Evolutionary conservation across 345 rosid genomes (phyloP), one percentile per base, ranked within the genome.

Genomic region (Pseudoturritis turrita): DNA sequence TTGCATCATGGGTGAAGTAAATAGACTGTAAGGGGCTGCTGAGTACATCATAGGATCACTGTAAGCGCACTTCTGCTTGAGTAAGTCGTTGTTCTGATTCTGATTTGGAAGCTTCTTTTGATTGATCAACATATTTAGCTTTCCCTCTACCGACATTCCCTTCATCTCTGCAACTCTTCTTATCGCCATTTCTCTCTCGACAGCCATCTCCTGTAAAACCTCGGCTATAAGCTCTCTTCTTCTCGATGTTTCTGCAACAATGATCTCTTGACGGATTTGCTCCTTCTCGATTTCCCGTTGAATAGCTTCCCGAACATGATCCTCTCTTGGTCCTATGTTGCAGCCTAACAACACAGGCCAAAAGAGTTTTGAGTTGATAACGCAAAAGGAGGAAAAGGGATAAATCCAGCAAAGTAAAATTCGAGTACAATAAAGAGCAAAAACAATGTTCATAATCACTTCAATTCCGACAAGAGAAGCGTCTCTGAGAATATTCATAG

Each of bases 151-250:
- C 4, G 83, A 55, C 36, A 68, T 18, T 18, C 31, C 26, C 66
- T 29, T 46, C 19, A 23, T 68, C 41, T 69, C 72, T 0, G 59
- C 7, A 0, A 62, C 43, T 15, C 61, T 28, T 22, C 47, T 70
- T 61, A 49, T 31, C 9, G 77, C 79, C 78, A 78, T 68, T 46
- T 79, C 82, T 76, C 78, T 75, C 62, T 85, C 86, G 10, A 73
- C 55, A 41, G 78, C 68, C 76, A 87, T 69, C 81, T 85, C 89
- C 9, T 76, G 70, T 64, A 75, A 59, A 22, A 83, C 83, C 68
- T 85, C 85, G 0, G 75, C 85, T 45, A 82, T 77, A 12, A 85
- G 79, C 31, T 56, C 65, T 52, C 76, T 68, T 39, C 82, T 77
- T 6, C 79, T 65, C 9, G 41, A 47, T 4, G 74, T 56, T 60